Evolutionary conservation across 371 early-diverging fungal species (phyloP).

Genomic region (Mucor velutinosus): DNA sequence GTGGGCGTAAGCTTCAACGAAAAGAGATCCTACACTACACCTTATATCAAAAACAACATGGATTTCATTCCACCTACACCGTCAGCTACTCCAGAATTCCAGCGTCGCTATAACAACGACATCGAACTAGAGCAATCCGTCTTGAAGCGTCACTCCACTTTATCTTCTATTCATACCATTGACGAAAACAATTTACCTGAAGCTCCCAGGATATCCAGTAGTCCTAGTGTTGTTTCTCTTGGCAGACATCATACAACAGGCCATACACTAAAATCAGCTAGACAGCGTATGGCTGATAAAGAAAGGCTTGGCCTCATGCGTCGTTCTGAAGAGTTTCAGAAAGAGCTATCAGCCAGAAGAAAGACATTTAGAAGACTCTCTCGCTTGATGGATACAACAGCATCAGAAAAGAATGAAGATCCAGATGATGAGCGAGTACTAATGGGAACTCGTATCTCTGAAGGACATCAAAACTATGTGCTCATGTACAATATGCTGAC

Average conservation of each 20-base stretch:
- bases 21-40: slow-evolving; percentile 19
- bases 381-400: slow-evolving; percentile 26
- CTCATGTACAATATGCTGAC: slow-evolving; percentile 99
- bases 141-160: slow-evolving; percentile 24
- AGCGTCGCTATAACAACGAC: background rate
- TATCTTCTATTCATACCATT: slow-evolving; percentile 5
- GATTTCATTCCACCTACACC: slow-evolving; percentile 6
- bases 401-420: slow-evolving; percentile 12
- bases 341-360: slow-evolving; percentile 40
- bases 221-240: slow-evolving; percentile 4
- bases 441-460: slow-evolving; percentile 69
- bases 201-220: background rate
- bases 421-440: slow-evolving; percentile 54
- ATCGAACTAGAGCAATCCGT: background rate
- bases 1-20: background rate
- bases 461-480: slow-evolving; percentile 74
- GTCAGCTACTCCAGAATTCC: background rate
- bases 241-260: slow-evolving; percentile 49
- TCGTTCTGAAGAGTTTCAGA: slow-evolving; percentile 47
- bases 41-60: slow-evolving; percentile 4
- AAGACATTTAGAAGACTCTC: slow-evolving; percentile 47
- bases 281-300: slow-evolving; percentile 33
- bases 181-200: background rate
- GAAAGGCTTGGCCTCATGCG: slow-evolving; percentile 22
- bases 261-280: slow-evolving; percentile 31